Evolutionary conservation across 1,284 basidiomycete genomes (phyloP).

Genomic region (Trametes pubescens): DNA sequence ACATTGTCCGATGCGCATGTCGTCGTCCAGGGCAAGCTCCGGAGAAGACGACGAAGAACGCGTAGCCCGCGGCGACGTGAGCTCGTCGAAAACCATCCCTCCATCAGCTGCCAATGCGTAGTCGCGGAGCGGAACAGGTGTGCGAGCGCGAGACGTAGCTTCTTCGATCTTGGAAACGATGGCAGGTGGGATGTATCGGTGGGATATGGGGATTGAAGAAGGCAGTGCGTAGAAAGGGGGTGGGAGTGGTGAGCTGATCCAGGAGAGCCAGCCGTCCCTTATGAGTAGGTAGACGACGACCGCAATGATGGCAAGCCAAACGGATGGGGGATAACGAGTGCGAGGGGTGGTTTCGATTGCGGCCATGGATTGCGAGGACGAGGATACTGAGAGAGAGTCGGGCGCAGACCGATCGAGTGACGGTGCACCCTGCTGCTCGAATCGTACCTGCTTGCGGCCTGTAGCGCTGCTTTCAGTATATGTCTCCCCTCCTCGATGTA

Average conservation of each 20-base stretch:
- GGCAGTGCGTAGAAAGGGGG: too few species aligned
- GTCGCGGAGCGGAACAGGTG: conserved; percentile 1
- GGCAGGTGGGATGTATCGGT: not conserved
- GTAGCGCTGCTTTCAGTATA: not conserved
- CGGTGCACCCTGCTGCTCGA: not conserved
- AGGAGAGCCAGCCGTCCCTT: too few species aligned
- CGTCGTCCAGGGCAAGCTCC: too few species aligned
- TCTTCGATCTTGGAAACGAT: not conserved
- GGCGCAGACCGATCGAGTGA: not conserved
- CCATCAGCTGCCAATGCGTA: conserved; percentile 4
- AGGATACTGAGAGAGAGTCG: not conserved
- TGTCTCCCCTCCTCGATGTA: not conserved
- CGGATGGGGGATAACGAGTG: too few species aligned
- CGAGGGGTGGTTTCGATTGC: too few species aligned
- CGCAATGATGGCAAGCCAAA: too few species aligned
- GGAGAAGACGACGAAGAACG: too few species aligned
- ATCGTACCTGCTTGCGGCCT: not conserved
- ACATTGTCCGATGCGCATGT: too few species aligned
- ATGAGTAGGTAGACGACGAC: too few species aligned
- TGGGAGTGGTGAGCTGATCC: too few species aligned
- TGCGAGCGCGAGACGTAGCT: not conserved
- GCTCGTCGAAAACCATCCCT: not conserved
- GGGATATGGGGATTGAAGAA: too few species aligned
- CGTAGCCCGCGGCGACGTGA: not conserved
- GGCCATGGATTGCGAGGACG: too few species aligned